Evolutionary conservation across 139 green algal genomes (phyloP), one percentile per base, ranked within the genome.

Genomic region (Coelastrella sp.): DNA sequence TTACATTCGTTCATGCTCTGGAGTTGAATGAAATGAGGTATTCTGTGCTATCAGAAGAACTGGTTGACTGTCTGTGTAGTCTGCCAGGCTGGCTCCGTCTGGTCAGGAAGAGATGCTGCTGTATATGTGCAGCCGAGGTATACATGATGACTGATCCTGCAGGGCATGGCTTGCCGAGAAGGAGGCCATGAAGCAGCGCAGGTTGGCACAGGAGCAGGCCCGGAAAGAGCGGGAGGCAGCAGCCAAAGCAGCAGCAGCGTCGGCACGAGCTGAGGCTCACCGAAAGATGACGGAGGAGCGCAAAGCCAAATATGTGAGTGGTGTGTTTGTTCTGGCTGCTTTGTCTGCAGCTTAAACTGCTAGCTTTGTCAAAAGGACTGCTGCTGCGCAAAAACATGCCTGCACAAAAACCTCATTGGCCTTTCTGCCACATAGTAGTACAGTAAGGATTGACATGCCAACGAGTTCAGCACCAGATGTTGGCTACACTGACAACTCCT

Each of bases 251-350:
- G 67, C 80, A 64, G 80, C 67, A 19, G 67, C 68, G 23, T 66
- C 51, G 25, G 50, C 50, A 11, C 67, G 68, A 4, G 80, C 67
- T 25, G 68, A 78, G 80, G 68, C 48, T 15, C 67, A 86, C 80
- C 25, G 43, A 13, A 78, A 79, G 37, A 25, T 43, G 4, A 45
- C 80, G 66, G 45, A 79, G 67, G 80, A 86, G 67, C 67, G 80
- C 50, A 86, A 86, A 51, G 66, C 80, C 25, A 86, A 86, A 60
- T 86, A 80, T 62, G 80, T 86, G 50, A 73, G 80, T 64, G 19
- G 57, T n/a, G n/a, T n/a, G n/a, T n/a, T n/a, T n/a, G n/a, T n/a
- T n/a, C n/a, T n/a, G n/a, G n/a, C n/a, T 17, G 59, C 59, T 67
- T 32, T 21, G 59, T 27, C 59, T 67, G 13, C 59, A 71, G 62